A percentile compares a stretch with the other conserved stretches of the same genome.
These are phyloP conservation scores for Tricholoma sp. DNA, from an alignment of 768 basidiomycete genomes.

Conservation along the genomic window DNA sequence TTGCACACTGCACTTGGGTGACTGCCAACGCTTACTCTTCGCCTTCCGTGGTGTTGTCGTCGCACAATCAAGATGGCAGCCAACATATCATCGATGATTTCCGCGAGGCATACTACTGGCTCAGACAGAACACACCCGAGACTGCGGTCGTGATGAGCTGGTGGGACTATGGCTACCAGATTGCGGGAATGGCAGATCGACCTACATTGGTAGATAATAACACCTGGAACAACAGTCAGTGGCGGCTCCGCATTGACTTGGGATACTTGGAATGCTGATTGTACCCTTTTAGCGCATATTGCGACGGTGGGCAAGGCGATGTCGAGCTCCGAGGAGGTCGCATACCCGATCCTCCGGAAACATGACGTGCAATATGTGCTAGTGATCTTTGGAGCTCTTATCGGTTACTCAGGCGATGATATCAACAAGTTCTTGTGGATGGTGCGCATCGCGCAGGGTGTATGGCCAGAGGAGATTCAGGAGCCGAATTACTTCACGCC, in stretches of 20 bases:
- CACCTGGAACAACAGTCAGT: constrained; percentile 98
- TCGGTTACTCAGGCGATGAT: constrained; percentile 98
- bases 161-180: constrained; percentile 99
- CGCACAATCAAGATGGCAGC: constrained; percentile 72
- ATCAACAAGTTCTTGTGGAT: constrained; percentile 99
- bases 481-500: constrained; percentile 93
- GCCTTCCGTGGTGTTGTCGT: constrained; percentile 92
- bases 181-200: constrained; percentile 97
- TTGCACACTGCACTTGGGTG: constrained; percentile 95
- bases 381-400: constrained; percentile 93
- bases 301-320: constrained; percentile 99
- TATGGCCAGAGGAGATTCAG: constrained; percentile 98
- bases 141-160: constrained; percentile 96
- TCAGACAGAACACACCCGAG: constrained; percentile 90
- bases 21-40: constrained; percentile 95
- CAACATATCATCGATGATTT: constrained; percentile 98
- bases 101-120: constrained; percentile 98
- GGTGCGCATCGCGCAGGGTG: constrained; percentile 91
- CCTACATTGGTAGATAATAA: constrained; percentile 98
- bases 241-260: neutral
- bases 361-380: constrained; percentile 98
- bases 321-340: constrained; percentile 89
- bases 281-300: constrained; percentile 68
- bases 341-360: constrained; percentile 94
- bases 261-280: constrained; percentile 2